Evolutionary conservation across 371 early-diverging fungal genomes (phyloP).

Genomic region (Thermomucor indicae-seudaticae): DNA sequence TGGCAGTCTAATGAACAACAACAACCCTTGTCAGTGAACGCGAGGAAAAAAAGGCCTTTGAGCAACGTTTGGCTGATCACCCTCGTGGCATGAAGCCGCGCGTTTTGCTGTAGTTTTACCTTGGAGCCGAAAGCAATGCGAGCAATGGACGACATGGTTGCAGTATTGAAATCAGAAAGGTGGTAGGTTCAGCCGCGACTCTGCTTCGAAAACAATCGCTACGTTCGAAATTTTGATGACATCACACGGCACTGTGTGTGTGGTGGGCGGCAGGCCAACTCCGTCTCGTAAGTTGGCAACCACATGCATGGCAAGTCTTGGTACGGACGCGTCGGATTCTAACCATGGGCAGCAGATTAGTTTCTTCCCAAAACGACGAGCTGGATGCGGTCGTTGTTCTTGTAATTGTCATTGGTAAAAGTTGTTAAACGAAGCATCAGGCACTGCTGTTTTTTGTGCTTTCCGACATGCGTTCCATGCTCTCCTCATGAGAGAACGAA

Average conservation of each 20-base stretch:
- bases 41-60: neutral
- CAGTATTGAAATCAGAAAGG: too few species aligned
- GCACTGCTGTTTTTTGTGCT: too few species aligned
- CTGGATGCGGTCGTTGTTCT: too few species aligned
- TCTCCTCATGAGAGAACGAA: too few species aligned
- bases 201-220: neutral
- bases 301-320: neutral
- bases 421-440: too few species aligned
- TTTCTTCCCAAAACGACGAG: too few species aligned
- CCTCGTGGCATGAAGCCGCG: neutral
- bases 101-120: conserved; percentile 13
- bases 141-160: conserved; percentile 35
- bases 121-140: conserved; percentile 47
- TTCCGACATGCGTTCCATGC: too few species aligned
- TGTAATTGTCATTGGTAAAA: too few species aligned
- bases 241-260: neutral
- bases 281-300: neutral
- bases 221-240: neutral
- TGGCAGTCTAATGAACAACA: neutral
- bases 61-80: neutral
- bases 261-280: neutral
- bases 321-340: neutral
- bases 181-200: neutral
- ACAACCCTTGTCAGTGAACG: neutral
- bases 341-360: too few species aligned